Evolutionary conservation across 2,329 filamentous ascomycete genomes (phyloP).

Genomic region (Xylaria sp.): DNA sequence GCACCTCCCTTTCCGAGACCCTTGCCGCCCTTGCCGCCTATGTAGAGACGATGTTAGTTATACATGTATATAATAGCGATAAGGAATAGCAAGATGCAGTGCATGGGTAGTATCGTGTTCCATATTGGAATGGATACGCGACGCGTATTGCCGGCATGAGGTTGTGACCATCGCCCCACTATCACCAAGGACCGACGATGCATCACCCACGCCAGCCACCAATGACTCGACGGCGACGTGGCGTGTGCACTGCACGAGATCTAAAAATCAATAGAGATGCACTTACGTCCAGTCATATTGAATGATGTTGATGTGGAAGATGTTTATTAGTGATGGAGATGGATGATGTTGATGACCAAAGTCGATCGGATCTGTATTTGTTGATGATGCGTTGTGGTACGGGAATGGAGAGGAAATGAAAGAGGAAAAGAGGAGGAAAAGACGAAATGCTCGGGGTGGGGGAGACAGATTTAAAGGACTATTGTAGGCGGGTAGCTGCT

Average conservation of each 20-base stretch:
- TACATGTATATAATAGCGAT: not conserved
- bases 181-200: slow-evolving; percentile 23
- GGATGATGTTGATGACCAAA: slow-evolving; percentile 43
- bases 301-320: slow-evolving; percentile 50
- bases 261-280: slow-evolving; percentile 37
- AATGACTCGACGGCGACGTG: slow-evolving; percentile 37
- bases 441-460: slow-evolving; percentile 36
- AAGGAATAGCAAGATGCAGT: slow-evolving; percentile 1
- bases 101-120: slow-evolving; percentile 13
- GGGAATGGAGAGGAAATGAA: slow-evolving; percentile 45
- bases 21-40: slow-evolving; percentile 96
- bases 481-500: slow-evolving; percentile 47
- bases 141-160: slow-evolving; percentile 47
- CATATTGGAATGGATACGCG: slow-evolving; percentile 37
- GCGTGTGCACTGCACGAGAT: slow-evolving; percentile 12
- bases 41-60: slow-evolving; percentile 58
- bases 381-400: slow-evolving; percentile 44
- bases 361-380: slow-evolving; percentile 31
- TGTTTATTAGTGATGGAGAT: slow-evolving; percentile 46
- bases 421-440: slow-evolving; percentile 36
- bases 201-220: slow-evolving; percentile 5
- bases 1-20: slow-evolving; percentile 97
- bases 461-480: slow-evolving; percentile 41
- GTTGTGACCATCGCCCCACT: slow-evolving; percentile 42
- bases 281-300: slow-evolving; percentile 81